Evolutionary conservation across 345 rosid species (phyloP), one percentile per base, ranked within the genome.

Genomic region (Gossypium mustelinum): DNA sequence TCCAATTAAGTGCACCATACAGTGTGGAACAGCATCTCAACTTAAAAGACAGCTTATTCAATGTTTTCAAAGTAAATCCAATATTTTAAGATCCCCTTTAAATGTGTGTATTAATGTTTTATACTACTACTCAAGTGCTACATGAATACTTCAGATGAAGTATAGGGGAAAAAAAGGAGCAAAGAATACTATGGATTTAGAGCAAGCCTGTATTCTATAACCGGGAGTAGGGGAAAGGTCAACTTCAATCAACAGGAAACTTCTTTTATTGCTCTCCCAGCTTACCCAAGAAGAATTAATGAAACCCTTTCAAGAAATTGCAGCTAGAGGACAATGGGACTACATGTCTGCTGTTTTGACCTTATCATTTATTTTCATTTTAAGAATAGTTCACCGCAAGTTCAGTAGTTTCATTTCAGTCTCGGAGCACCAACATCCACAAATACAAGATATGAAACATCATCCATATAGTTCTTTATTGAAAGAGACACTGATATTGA

Each of bases 11-110:
- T 0, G 17, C 70, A 45, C 25, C 70, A 45, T 44, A 44, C 10
- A 66, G 70, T 43, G 54, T 52, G 39, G 54, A 25, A 67, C 34
- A 45, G 22, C 70, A 67, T 2, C 70, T 67, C 39, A 12, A 45
- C 11, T 20, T 45, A 50, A 20, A 67, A 45, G 55, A 45, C 55
- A 45, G 34, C 2, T 45, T 20, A 22, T 67, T 45, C 55, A 45
- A 45, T 67, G 34, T 67, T 22, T 67, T 67, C 34, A 67, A 22
- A n/a, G 70, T 12, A 67, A 67, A 67, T 67, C 52, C 6, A 67
- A 45, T 12, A 45, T 45, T 66, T 13, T 27, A 67, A 45, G 24
- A 66, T 66, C 29, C 47, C 4, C 34, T 66, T 44, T 43, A 65
- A 65, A 20, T 66, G 54, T 2, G 11, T 1, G 2, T 64, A 39